Conservation (phyloP, 2,329 filamentous ascomycete species). For the Elsinoe ampelina region DNA sequence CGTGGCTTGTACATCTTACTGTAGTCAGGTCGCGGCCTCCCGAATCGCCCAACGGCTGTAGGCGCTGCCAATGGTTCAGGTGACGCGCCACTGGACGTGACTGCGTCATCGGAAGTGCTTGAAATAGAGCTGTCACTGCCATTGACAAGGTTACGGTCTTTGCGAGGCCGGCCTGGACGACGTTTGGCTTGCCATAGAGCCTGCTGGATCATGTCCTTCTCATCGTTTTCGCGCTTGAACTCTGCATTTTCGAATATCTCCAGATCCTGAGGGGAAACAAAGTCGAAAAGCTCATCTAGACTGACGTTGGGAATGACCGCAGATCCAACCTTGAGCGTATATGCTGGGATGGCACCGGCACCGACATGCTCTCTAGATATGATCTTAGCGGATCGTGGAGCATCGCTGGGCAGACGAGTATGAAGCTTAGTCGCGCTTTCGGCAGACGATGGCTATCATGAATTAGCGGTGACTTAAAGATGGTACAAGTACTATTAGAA, state of each 20-base stretch:
- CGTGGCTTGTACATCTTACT: conserved; percentile 20
- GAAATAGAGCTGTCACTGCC: neutral
- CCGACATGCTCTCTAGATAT: conserved; percentile 20
- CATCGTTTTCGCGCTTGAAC: conserved; percentile 24
- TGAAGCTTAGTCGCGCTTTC: neutral
- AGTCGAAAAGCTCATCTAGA: conserved; percentile 26
- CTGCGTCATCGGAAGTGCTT: conserved; percentile 13
- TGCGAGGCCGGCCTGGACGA: neutral
- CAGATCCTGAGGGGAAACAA: conserved; percentile 26
- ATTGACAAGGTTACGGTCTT: neutral
- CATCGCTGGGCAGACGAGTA: conserved; percentile 10
- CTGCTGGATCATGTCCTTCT: conserved; percentile 14
- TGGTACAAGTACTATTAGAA: too few species aligned
- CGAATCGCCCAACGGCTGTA: conserved; percentile 14
- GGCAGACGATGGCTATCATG: neutral
- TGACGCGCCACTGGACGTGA: neutral
- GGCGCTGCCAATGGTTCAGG: neutral
- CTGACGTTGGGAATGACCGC: conserved; percentile 21
- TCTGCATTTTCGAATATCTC: conserved; percentile 26
- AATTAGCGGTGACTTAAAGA: neutral
- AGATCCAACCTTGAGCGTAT: conserved; percentile 23
- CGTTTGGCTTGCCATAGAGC: neutral
- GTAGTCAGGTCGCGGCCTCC: conserved; percentile 27
- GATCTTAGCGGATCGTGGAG: conserved; percentile 23
- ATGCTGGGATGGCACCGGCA: conserved; percentile 17